Evolutionary conservation across 148 eudicot genomes (phyloP).

Genomic region (Rhododendron ferrugineum): DNA sequence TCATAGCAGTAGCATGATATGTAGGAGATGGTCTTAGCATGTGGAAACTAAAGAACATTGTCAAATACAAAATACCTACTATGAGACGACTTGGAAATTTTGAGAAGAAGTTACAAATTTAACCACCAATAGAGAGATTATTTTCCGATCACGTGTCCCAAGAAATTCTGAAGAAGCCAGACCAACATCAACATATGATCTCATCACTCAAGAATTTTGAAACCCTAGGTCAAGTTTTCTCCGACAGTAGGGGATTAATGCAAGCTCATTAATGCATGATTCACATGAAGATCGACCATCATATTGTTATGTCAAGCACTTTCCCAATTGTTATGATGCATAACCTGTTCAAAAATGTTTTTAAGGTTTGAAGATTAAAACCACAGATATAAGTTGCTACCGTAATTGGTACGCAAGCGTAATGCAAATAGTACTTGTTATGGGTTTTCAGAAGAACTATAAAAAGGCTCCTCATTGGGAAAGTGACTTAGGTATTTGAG

Average conservation of each 20-base stretch:
- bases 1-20: background rate
- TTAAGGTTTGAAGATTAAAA: background rate
- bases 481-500: background rate
- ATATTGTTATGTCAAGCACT: background rate
- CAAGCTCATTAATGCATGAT: background rate
- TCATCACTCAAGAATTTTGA: background rate
- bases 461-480: background rate
- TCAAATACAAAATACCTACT: background rate
- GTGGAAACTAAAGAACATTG: background rate
- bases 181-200: background rate
- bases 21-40: background rate
- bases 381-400: background rate
- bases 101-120: background rate
- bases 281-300: background rate
- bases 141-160: background rate
- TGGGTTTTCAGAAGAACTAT: background rate
- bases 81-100: background rate
- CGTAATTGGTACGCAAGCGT: background rate
- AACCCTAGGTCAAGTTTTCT: background rate
- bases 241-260: background rate
- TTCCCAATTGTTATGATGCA: background rate
- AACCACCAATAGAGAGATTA: background rate
- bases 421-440: background rate
- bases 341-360: background rate
- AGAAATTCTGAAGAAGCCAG: background rate